Percentiles rank a stretch among this genome's conserved stretches.
These are phyloP conservation scores for Cadophora malorum DNA, from an alignment of 2,329 filamentous ascomycete genomes.

Conservation along the genomic window DNA sequence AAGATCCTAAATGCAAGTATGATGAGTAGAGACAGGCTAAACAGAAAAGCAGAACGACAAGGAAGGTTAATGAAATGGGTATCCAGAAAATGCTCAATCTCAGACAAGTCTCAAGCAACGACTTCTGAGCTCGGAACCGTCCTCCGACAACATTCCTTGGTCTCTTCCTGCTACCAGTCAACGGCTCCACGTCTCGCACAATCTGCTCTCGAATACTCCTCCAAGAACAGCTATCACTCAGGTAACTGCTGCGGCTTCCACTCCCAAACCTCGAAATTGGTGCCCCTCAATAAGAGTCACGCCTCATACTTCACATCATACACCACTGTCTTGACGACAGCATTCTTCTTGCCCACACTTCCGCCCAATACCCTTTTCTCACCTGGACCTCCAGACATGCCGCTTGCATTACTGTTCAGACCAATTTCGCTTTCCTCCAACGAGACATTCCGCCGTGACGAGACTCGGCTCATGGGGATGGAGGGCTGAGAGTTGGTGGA, in stretches of 20 bases:
- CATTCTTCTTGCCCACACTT: neutral
- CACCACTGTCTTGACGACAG: neutral
- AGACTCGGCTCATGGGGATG: neutral
- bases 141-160: neutral
- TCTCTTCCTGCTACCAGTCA: neutral
- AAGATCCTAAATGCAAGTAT: too few relatives aligned
- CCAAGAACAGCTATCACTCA: neutral
- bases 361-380: conserved; percentile 5
- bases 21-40: too few relatives aligned
- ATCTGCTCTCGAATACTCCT: neutral
- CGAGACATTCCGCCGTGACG: neutral
- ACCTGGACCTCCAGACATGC: neutral
- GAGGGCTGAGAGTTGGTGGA: neutral
- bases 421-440: neutral
- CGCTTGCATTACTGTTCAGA: neutral
- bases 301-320: conserved; percentile 10
- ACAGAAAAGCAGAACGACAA: too few relatives aligned
- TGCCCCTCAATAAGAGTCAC: conserved; percentile 14
- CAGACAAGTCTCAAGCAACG: neutral
- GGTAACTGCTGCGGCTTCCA: conserved; percentile 1
- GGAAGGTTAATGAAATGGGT: too few relatives aligned
- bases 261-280: conserved; percentile 4
- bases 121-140: neutral
- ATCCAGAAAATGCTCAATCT: conserved; percentile 3
- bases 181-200: neutral